Percentiles rank a stretch among this genome's conserved stretches.
phyloP scores from a whole-genome alignment of 345 rosid species.

The Kernera saxatilis region DNA sequence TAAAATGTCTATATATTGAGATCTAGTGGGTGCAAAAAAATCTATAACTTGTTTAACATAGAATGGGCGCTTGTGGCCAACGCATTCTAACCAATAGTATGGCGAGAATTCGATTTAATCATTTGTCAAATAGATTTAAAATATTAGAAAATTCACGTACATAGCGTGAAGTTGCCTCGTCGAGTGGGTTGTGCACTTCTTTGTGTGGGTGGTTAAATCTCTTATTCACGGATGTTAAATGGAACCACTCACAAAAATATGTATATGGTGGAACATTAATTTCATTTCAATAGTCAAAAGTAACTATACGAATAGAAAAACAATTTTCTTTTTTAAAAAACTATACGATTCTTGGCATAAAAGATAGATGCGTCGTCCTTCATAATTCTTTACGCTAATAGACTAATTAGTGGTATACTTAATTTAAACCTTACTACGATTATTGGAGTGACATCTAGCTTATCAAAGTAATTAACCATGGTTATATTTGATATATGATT shows the following conservation, averaged over 20 bases:
- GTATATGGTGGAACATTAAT: slow-evolving; percentile 2
- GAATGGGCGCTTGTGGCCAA: slow-evolving; percentile 15
- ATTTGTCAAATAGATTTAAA: background rate
- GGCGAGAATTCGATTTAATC: background rate
- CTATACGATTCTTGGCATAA: slow-evolving; percentile 3
- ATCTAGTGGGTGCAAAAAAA: slow-evolving; percentile 17
- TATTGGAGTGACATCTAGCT: background rate
- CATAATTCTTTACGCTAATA: background rate
- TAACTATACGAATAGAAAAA: background rate
- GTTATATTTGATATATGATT: background rate
- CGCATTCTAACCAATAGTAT: slow-evolving; percentile 10
- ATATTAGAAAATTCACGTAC: background rate
- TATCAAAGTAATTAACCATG: background rate
- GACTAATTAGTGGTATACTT: background rate
- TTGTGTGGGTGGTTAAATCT: background rate
- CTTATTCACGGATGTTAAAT: slow-evolving; percentile 16
- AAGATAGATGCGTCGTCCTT: background rate
- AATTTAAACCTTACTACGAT: background rate
- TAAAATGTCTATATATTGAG: background rate
- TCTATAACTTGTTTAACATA: background rate
- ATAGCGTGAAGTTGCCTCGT: slow-evolving; percentile 1
- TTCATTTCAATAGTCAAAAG: background rate
- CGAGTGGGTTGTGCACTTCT: slow-evolving; percentile 8
- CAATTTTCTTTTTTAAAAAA: too few species aligned
- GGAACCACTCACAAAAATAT: background rate